Conservation (phyloP, 1,284 basidiomycete species). For the Ustilago cynodontis region DNA sequence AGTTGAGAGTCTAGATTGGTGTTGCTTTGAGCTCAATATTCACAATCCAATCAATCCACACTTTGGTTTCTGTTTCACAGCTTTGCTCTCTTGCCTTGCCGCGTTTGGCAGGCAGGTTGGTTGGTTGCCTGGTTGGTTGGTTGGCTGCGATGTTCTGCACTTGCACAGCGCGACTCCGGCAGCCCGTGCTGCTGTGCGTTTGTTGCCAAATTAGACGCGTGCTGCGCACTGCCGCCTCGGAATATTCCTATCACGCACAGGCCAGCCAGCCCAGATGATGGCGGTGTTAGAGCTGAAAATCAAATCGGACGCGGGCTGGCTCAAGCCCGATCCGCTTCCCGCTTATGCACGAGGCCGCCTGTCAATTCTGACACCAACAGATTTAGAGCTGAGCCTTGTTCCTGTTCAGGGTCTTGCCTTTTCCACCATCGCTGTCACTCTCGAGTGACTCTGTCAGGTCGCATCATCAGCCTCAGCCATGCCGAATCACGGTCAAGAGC, state of each 20-base stretch:
- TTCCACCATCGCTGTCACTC: slow-evolving; percentile 6
- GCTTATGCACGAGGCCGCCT: not conserved
- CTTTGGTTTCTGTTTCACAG: slow-evolving; percentile 1
- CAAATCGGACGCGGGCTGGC: not conserved
- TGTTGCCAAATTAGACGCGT: slow-evolving; percentile 8
- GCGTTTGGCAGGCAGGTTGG: not conserved
- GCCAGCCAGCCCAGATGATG: slow-evolving; percentile 1
- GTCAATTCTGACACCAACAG: slow-evolving; percentile 8
- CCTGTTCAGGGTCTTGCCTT: not conserved
- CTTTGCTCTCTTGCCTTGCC: slow-evolving; percentile 1
- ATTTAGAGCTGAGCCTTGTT: not conserved
- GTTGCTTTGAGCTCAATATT: not conserved
- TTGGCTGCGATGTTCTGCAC: slow-evolving; percentile 8
- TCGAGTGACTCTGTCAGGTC: not conserved
- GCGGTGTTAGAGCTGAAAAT: not conserved
- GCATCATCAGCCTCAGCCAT: slow-evolving; percentile 1
- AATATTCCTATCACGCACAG: slow-evolving; percentile 12
- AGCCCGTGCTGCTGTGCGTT: not conserved
- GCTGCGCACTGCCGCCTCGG: not conserved
- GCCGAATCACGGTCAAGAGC: not conserved
- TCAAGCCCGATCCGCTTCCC: slow-evolving; percentile 1
- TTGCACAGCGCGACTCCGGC: slow-evolving; percentile 2
- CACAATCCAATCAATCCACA: slow-evolving; percentile 4
- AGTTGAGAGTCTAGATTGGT: not conserved
- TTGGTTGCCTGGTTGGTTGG: slow-evolving; percentile 7